Evolutionary conservation across 176 grass and related monocot species (phyloP).

Genomic region (Juncus inflexus): DNA sequence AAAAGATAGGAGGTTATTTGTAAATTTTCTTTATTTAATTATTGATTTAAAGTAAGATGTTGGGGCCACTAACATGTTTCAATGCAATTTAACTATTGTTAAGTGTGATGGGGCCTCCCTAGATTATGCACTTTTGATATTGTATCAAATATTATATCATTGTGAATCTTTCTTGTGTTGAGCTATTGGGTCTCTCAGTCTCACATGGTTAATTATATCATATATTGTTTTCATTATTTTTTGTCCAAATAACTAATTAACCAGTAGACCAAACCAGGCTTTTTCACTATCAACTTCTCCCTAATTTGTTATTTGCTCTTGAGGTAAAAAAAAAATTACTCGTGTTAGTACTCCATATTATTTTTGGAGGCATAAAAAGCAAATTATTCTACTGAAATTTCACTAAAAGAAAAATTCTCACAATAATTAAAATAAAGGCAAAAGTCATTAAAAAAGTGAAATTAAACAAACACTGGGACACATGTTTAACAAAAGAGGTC

Average conservation of each 20-base stretch:
- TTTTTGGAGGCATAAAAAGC: too few relatives aligned
- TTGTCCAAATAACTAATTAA: background rate
- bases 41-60: background rate
- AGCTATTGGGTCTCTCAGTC: constrained; percentile 1
- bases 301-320: too few relatives aligned
- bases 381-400: too few relatives aligned
- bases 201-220: constrained; percentile 9
- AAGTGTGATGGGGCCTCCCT: background rate
- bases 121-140: constrained; percentile 11
- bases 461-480: too few relatives aligned
- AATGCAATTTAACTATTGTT: background rate
- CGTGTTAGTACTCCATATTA: too few relatives aligned
- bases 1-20: too few relatives aligned
- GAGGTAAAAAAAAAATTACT: too few relatives aligned
- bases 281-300: background rate
- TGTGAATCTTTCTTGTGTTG: background rate
- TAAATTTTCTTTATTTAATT: background rate
- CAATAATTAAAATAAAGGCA: too few relatives aligned
- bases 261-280: background rate
- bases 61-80: background rate
- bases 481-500: too few relatives aligned
- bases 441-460: too few relatives aligned
- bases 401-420: too few relatives aligned
- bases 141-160: constrained; percentile 13
- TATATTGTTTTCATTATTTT: constrained; percentile 10